Conservation (phyloP, 2,329 filamentous ascomycete species). For the Calonectria fujianensis region DNA sequence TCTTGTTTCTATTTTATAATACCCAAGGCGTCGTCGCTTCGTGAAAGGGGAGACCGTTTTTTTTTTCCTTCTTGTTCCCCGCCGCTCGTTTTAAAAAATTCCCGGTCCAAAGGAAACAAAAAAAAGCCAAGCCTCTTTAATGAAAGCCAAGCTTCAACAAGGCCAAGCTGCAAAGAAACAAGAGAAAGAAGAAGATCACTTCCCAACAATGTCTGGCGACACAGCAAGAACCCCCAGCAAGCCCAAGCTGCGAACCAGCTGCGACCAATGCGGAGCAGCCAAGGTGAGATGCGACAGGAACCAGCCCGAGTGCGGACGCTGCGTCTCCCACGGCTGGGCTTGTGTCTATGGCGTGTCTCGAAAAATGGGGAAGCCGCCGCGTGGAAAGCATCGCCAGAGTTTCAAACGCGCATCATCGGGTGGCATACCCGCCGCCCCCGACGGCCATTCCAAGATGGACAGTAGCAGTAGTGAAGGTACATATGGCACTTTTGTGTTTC, state of each 20-base stretch:
- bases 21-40: not conserved
- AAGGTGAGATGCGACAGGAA: slow-evolving; percentile 33
- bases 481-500: not conserved
- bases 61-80: not conserved
- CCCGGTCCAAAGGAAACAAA: not conserved
- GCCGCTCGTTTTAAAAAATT: not conserved
- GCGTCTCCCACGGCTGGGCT: slow-evolving; percentile 27
- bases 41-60: not conserved
- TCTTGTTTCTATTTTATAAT: slow-evolving; percentile 3
- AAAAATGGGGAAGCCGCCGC: slow-evolving; percentile 37
- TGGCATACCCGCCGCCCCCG: not conserved
- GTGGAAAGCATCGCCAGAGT: slow-evolving; percentile 28
- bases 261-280: slow-evolving; percentile 30
- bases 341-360: slow-evolving; percentile 35
- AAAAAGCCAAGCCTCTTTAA: no score
- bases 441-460: not conserved
- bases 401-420: not conserved
- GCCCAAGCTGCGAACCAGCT: slow-evolving; percentile 32
- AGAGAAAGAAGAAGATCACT: not conserved
- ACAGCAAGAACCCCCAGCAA: slow-evolving; percentile 15
- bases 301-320: slow-evolving; percentile 30
- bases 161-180: no score
- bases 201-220: slow-evolving; percentile 14
- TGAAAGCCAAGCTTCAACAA: no score
- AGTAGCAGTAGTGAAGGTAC: slow-evolving; percentile 25